phyloP scores from a whole-genome alignment of 2,329 filamentous ascomycete species.

The Microsporum ferrugineum region DNA sequence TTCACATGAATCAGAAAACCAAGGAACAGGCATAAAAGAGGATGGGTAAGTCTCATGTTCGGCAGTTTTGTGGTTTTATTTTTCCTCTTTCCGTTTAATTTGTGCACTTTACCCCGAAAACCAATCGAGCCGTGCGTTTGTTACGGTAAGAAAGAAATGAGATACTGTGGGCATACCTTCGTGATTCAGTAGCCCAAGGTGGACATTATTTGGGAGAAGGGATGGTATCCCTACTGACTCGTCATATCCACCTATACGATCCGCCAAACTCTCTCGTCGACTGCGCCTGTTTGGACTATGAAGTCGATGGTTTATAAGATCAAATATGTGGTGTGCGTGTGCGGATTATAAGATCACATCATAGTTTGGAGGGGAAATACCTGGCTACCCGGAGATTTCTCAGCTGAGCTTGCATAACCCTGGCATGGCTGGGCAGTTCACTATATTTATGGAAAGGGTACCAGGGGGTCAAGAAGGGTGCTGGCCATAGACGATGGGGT shows the following conservation, averaged over 20 bases:
- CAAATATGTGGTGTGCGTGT: background rate
- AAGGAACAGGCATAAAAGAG: slow-evolving; percentile 58
- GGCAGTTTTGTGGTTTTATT: background rate
- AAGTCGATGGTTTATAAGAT: background rate
- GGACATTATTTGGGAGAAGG: background rate
- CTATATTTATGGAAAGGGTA: slow-evolving; percentile 4
- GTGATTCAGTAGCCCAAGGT: background rate
- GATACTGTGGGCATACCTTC: background rate
- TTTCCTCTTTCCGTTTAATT: background rate
- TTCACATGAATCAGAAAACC: slow-evolving; percentile 25
- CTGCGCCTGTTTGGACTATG: background rate
- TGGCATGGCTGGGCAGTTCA: background rate
- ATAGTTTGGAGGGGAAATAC: background rate
- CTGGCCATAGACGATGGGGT: slow-evolving; percentile 1
- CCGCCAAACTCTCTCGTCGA: background rate
- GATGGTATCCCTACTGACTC: background rate
- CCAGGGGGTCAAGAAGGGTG: slow-evolving; percentile 3
- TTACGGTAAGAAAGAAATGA: background rate
- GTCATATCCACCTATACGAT: background rate
- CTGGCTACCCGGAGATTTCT: background rate
- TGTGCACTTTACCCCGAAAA: background rate
- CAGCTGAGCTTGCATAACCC: background rate
- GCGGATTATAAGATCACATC: background rate
- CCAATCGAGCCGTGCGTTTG: slow-evolving; percentile 1
- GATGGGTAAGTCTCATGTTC: slow-evolving; percentile 61